Base-by-base conservation (phyloP, 2,329 filamentous ascomycete species). In the Macrophomina pseudophaseolina region DNA sequence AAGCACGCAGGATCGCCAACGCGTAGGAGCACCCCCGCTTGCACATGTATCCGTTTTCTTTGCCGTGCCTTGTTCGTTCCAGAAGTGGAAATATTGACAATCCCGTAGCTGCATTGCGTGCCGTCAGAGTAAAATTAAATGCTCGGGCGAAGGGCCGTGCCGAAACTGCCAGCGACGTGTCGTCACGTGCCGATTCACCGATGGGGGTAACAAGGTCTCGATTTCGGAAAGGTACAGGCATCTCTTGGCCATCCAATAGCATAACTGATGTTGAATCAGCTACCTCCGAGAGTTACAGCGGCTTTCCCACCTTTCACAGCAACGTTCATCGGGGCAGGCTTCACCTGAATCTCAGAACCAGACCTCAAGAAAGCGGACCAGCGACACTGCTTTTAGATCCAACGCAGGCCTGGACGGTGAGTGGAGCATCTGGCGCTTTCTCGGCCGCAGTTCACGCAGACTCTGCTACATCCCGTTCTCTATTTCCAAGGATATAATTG, bases 241-340 rank as follows among this genome's bases (percentile, higher is more conserved):
- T 9, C 30, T 12, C 7, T 9, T 9, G 18, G 18, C 32, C 12
- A 38, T 35, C 8, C 16, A 8, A n/a, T n/a, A 48, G 8, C 44
- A n/a, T 38, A 16, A 14, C 6, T n/a, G 7, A 18, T 11, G 32
- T 7, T 18, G 52, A 38, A 38, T 5, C 5, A 54, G 52, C 32
- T 54, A 54, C n/a, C 52, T 54, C 52, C 32, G 52, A 54, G 52
- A 54, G n/a, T 23, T 54, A 23, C 52, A 54, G 32, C 35, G 33
- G 32, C 33, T 54, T 5, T 54, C 32, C 14, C 32, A 18, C 16
- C n/a, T 32, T 35, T 28, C 30, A 40, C 52, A 38, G 12, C 52
- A 54, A 5, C n/a, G 14, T 2, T 35, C 32, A 2, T 16, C 52
- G 4, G n/a, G 11, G 14, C 52, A 8, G 6, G 5, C 16, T 30